Evolutionary conservation across 169 alveolate species (phyloP), one percentile per base, ranked within the genome.

Genomic region (Eimeria maxima): DNA sequence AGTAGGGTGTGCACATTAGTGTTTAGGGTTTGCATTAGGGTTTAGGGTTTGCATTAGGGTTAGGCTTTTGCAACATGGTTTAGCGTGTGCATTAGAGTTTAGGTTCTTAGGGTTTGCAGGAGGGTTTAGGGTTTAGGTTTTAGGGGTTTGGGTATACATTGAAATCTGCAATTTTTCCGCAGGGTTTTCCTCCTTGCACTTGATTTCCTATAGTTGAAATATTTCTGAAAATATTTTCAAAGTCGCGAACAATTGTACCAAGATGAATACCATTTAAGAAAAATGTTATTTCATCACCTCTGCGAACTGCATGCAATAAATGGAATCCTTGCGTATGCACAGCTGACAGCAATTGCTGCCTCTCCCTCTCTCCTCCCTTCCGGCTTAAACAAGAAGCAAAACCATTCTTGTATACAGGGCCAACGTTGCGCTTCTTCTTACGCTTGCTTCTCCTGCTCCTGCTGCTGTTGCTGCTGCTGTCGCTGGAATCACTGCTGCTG

Each of bases 381-480:
- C 55, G 1, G 16, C 38, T 24, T 7, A 78, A 45, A 45, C 89
- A 78, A 11, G 89, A 78, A 8, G 44, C 22, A 78, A 78, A 78
- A 6, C 89, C 89, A 20, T 78, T 78, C 38, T n/a, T 29, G 29
- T 78, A 57, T 6, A 44, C 65, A 38, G 47, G 18, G 38, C 47
- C 89, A 20, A 20, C 33, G 38, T 42, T 11, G 4, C 24, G 67
- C 29, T 78, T 24, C 60, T 53, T 53, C 60, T 53, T 53, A 7
- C 16, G 10, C 60, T 3, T 7, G 20, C 16, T 53, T 7, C 60
- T 53, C 20, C 60, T 53, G 60, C 60, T 53, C 20, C 11, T 78
- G 89, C 65, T 44, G 67, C 65, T 78, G 89, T 65, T 42, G 44
- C 65, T 78, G 57, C 89, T 78, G 89, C 89, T 78, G 89, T 57